A percentile compares a stretch with the other conserved stretches of the same genome.
Evolutionary conservation across 345 rosid species (phyloP).

Genomic region (Salix suchowensis): DNA sequence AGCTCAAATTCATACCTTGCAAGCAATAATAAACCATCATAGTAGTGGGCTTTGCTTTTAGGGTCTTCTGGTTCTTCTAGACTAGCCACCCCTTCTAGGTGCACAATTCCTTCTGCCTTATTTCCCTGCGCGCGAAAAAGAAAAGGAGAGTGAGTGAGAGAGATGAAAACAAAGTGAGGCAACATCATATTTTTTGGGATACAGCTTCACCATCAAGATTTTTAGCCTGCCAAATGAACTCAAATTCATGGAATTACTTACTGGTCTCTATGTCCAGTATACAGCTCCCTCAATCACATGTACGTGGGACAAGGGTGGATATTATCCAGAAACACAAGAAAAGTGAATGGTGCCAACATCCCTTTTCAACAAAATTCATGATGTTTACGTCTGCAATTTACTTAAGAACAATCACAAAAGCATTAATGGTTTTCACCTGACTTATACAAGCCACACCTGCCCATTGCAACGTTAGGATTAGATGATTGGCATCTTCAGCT

Average conservation of each 20-base stretch:
- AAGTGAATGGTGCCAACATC: not conserved
- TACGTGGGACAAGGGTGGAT: too few species aligned
- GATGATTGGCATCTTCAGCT: constrained; percentile 48
- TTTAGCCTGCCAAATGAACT: not conserved
- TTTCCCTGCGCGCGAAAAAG: constrained; percentile 43
- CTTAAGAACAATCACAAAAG: not conserved
- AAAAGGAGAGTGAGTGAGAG: not conserved
- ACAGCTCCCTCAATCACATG: too few species aligned
- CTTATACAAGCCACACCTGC: constrained; percentile 63
- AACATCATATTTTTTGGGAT: too few species aligned
- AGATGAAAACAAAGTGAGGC: not conserved
- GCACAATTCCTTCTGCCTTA: constrained; percentile 52
- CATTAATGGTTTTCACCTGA: constrained; percentile 46
- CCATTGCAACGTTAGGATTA: constrained; percentile 70
- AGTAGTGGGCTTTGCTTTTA: constrained; percentile 65
- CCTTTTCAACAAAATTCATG: not conserved
- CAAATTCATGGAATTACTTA: too few species aligned
- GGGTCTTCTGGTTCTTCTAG: constrained; percentile 71
- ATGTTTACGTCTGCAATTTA: not conserved
- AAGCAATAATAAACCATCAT: constrained; percentile 57
- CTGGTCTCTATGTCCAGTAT: too few species aligned
- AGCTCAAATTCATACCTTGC: constrained; percentile 43
- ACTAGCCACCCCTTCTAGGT: constrained; percentile 64
- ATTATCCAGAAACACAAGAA: too few species aligned
- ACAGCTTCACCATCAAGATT: not conserved